Conservation (phyloP, 805 yeast genomes). For the Vanderwaltozyma polyspora region DNA sequence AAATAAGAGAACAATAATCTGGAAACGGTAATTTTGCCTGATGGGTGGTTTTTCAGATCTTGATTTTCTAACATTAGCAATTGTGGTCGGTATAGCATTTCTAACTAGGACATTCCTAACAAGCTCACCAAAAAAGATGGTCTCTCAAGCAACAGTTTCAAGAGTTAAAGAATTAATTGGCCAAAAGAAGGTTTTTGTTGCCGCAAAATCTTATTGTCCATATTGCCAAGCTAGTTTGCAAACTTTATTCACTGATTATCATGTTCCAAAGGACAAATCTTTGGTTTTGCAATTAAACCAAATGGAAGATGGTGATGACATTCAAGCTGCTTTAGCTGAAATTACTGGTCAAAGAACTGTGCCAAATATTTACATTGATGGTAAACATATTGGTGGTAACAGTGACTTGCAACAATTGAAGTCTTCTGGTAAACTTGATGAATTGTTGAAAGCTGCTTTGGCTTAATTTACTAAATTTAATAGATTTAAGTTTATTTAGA, state of each 20-base stretch:
- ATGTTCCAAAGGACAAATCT: constrained; percentile 34
- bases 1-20: too few species aligned
- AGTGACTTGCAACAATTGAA: constrained; percentile 71
- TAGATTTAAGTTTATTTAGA: too few species aligned
- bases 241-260: constrained; percentile 30
- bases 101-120: not conserved
- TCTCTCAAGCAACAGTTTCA: constrained; percentile 43
- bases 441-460: constrained; percentile 16
- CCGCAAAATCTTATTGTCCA: constrained; percentile 72
- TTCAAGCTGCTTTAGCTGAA: constrained; percentile 67
- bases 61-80: constrained; percentile 15
- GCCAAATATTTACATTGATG: constrained; percentile 83
- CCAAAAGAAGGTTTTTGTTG: constrained; percentile 60
- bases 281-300: constrained; percentile 33
- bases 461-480: too few species aligned
- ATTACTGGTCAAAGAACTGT: constrained; percentile 88
- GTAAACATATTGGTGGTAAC: constrained; percentile 93
- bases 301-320: constrained; percentile 63
- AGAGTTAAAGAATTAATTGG: constrained; percentile 56
- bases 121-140: constrained; percentile 31
- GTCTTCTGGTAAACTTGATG: constrained; percentile 47
- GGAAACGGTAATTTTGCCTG: not conserved
- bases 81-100: constrained; percentile 5
- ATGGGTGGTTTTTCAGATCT: not conserved
- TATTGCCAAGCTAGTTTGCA: constrained; percentile 40